A percentile compares a stretch with the other conserved stretches of the same genome.
Evolutionary conservation across 257 asterid genomes (phyloP).

Genomic region (Misopates orontium): DNA sequence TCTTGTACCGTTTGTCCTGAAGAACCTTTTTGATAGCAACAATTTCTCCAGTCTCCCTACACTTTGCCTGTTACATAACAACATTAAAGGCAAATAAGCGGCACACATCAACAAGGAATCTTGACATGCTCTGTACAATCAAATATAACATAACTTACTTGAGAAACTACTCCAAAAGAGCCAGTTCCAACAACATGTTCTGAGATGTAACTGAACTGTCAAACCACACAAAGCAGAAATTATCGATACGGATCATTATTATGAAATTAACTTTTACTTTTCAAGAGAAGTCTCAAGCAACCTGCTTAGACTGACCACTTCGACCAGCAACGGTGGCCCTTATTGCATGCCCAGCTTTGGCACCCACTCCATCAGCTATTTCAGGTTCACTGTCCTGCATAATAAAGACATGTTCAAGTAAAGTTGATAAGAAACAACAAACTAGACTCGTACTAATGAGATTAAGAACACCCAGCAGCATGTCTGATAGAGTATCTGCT

Average conservation of each 20-base stretch:
- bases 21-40: constrained; percentile 97
- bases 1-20: constrained; percentile 97
- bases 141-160: constrained; percentile 51
- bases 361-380: constrained; percentile 87
- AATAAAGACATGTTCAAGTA: constrained; percentile 14
- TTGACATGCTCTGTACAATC: constrained; percentile 16
- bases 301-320: constrained; percentile 95
- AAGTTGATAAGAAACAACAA: constrained; percentile 18
- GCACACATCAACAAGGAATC: constrained; percentile 21
- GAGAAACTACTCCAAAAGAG: constrained; percentile 93
- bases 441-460: constrained; percentile 11
- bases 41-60: constrained; percentile 94
- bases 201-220: constrained; percentile 90
- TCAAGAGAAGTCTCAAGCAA: constrained; percentile 33
- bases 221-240: constrained; percentile 34
- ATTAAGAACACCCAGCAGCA: not conserved
- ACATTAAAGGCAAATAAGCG: constrained; percentile 18
- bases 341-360: constrained; percentile 90
- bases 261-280: constrained; percentile 30
- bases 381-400: constrained; percentile 97
- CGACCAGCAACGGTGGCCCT: constrained; percentile 88
- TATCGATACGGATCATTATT: constrained; percentile 25
- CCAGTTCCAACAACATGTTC: constrained; percentile 99
- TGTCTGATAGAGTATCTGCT: not conserved
- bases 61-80: constrained; percentile 71